phyloP scores from a whole-genome alignment of 228 moss, liverwort and hornwort species.

The Sphagnum fallax region DNA sequence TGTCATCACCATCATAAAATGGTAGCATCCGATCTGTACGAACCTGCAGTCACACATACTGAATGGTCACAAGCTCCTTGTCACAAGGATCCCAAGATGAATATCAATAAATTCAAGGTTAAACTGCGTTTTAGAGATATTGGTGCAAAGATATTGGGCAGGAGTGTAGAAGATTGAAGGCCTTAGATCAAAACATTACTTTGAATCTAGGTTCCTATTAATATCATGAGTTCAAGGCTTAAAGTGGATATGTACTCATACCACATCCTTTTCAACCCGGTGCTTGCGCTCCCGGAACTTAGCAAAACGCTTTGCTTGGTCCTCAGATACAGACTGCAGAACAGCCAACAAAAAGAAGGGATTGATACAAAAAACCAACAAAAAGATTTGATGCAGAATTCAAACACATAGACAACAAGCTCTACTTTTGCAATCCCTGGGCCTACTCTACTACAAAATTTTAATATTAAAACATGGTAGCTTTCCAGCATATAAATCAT shows the following conservation, averaged over 20 bases:
- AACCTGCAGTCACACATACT: constrained; percentile 25
- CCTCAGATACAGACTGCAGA: constrained; percentile 71
- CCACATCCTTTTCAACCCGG: constrained; percentile 90
- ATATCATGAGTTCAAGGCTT: no score
- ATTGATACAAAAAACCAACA: background rate
- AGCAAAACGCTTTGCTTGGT: constrained; percentile 93
- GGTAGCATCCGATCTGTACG: constrained; percentile 74
- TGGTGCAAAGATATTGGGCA: no score
- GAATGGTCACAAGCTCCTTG: background rate
- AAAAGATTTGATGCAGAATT: background rate
- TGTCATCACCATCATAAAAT: constrained; percentile 85
- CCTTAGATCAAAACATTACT: no score
- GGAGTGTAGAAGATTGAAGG: no score
- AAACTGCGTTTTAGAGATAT: no score
- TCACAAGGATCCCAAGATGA: background rate
- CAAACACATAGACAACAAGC: background rate
- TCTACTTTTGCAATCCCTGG: background rate
- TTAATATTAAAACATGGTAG: no score
- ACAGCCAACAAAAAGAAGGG: background rate
- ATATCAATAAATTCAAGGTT: no score
- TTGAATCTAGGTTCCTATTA: no score
- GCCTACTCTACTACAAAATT: no score
- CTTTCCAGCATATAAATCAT: no score
- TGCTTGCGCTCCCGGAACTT: constrained; percentile 93
- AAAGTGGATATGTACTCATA: constrained; percentile 11